These are phyloP conservation scores for Piromyces finnis DNA, from an alignment of 192 early-diverging fungal species.

Conservation along the genomic window DNA sequence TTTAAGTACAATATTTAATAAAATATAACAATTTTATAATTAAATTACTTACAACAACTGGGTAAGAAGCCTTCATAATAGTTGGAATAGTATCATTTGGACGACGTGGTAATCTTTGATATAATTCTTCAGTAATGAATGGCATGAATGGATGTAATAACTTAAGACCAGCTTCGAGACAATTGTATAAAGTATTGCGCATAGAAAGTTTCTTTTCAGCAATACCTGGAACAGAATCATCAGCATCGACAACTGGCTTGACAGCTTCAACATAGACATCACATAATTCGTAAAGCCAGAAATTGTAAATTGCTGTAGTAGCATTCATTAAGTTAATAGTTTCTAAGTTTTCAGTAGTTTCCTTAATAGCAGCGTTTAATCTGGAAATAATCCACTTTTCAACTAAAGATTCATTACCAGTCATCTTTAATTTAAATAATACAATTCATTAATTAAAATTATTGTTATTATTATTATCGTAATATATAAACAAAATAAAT, in stretches of 20 bases:
- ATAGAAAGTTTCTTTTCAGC: slow-evolving; percentile 27
- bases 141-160: slow-evolving; percentile 98
- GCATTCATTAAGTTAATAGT: slow-evolving; percentile 84
- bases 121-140: slow-evolving; percentile 97
- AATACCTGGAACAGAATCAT: slow-evolving; percentile 27
- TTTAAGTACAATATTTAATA: too few species aligned
- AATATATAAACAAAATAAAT: too few species aligned
- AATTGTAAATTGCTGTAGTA: slow-evolving; percentile 68
- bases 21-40: too few species aligned
- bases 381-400: slow-evolving; percentile 88
- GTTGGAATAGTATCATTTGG: slow-evolving; percentile 35
- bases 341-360: slow-evolving; percentile 55
- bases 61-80: slow-evolving; percentile 58
- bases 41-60: slow-evolving; percentile 11
- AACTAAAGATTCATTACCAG: slow-evolving; percentile 70
- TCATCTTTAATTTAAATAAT: slow-evolving; percentile 13
- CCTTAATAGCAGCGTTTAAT: slow-evolving; percentile 61
- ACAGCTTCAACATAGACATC: slow-evolving; percentile 88
- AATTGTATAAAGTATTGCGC: slow-evolving; percentile 84
- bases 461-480: too few species aligned
- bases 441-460: slow-evolving; percentile 5
- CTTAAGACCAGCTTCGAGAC: slow-evolving; percentile 76
- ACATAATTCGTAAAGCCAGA: slow-evolving; percentile 95
- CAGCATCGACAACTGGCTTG: slow-evolving; percentile 71
- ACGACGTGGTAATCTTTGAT: slow-evolving; percentile 80